Evolutionary conservation across 306 rosid genomes (phyloP), one percentile per base, ranked within the genome.

Genomic region (Rosa multiflora): DNA sequence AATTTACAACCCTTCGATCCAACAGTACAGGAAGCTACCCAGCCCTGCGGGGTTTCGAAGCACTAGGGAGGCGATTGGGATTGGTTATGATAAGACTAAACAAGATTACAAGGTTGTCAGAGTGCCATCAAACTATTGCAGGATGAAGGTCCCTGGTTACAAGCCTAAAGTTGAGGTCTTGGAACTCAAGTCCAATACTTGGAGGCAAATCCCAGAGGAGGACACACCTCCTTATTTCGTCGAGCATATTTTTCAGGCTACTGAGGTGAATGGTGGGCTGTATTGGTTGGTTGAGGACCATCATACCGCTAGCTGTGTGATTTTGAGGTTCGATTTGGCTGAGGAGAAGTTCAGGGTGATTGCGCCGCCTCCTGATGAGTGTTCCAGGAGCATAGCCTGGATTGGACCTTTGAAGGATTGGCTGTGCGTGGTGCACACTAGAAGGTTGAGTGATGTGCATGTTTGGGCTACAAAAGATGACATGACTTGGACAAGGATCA

Each of bases 1-100:
- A 46, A 14, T 87, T 29, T 87, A 83, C 85, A 85, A 87, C 44
- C 85, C 90, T 1, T 75, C 88, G 2, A 87, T 83, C 59, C 48
- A 64, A 5, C 74, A 78, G 81, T 63, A 80, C 70, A 78, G 67
- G 80, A 84, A 79, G 47, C 62, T 87, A 9, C 88, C 81, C 0
- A 52, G 20, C 14, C 87, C 87, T 13, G 23, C 21, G 0, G 78
- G 77, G 21, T 84, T 80, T 32, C 79, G 58, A 7, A 80, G 82
- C 62, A 84, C 84, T 2, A 72, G 84, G 58, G 87, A 84, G 73
- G 87, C 69, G 0, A 67, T 80, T n/a, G 82, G 87, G 4, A 21
- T 84, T 14, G 87, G 87, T 39, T 84, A 67, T 21, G 87, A 84
- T 52, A 8, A 77, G 0, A 17, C 63, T 3, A 46, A 32, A 20